Conservation (phyloP, 495 filamentous ascomycete genomes). For the Lasiosphaeria hispida region DNA sequence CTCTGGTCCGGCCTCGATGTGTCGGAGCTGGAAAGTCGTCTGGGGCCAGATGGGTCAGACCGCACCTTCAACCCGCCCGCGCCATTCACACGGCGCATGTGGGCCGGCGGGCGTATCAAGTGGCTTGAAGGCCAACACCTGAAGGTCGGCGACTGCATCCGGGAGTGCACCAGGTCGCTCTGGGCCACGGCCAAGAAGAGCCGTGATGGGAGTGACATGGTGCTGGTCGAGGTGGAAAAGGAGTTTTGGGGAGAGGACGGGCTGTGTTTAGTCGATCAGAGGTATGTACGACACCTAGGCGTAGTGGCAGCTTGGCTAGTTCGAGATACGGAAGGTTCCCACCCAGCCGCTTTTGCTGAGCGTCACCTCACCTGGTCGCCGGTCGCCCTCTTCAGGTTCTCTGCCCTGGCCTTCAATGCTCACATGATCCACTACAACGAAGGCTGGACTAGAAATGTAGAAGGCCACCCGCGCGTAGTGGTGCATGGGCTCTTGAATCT, state of each 20-base stretch:
- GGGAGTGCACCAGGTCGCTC: slow-evolving; percentile 56
- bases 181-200: slow-evolving; percentile 54
- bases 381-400: slow-evolving; percentile 66
- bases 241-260: slow-evolving; percentile 51
- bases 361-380: slow-evolving; percentile 51
- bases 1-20: slow-evolving; percentile 21
- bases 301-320: too few relatives aligned
- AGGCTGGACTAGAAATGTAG: slow-evolving; percentile 56
- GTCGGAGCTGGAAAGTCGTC: slow-evolving; percentile 45
- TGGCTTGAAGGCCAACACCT: slow-evolving; percentile 32
- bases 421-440: slow-evolving; percentile 71
- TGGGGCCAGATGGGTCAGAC: slow-evolving; percentile 62
- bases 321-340: background rate
- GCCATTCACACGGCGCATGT: slow-evolving; percentile 66
- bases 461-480: slow-evolving; percentile 58
- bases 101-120: slow-evolving; percentile 61
- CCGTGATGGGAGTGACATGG: slow-evolving; percentile 55
- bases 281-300: slow-evolving; percentile 30
- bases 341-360: slow-evolving; percentile 6
- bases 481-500: slow-evolving; percentile 66
- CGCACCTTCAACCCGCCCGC: slow-evolving; percentile 53
- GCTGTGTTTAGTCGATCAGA: slow-evolving; percentile 51
- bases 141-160: slow-evolving; percentile 50
- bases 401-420: slow-evolving; percentile 68
- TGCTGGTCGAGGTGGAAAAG: slow-evolving; percentile 65